Conservation (phyloP, 805 yeast species). For the Ogataea minuta region DNA sequence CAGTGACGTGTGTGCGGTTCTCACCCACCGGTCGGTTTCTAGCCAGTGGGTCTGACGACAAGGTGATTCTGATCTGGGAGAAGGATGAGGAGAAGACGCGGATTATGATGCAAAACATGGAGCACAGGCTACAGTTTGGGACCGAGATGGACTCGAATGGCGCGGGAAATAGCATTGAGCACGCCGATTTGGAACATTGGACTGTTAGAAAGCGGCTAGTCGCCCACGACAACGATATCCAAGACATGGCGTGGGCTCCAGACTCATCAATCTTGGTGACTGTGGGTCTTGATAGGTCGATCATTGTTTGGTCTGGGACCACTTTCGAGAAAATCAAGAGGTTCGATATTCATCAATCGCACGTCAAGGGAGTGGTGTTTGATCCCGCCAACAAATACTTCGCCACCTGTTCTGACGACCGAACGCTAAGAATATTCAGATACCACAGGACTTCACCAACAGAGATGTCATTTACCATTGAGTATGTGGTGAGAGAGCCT, state of each 20-base stretch:
- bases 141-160: constrained; percentile 11
- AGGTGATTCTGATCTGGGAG: constrained; percentile 90
- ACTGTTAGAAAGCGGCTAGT: constrained; percentile 86
- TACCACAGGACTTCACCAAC: constrained; percentile 66
- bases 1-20: constrained; percentile 89
- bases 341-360: constrained; percentile 90
- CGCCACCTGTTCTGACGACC: constrained; percentile 95
- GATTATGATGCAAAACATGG: constrained; percentile 31
- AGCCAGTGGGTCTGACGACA: constrained; percentile 95
- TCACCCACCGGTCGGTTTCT: constrained; percentile 89
- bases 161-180: constrained; percentile 50
- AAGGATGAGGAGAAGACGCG: constrained; percentile 69
- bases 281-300: constrained; percentile 91
- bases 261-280: constrained; percentile 87
- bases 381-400: constrained; percentile 98
- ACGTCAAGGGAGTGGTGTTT: constrained; percentile 94
- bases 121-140: constrained; percentile 22
- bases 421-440: constrained; percentile 84
- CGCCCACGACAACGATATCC: constrained; percentile 97
- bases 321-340: constrained; percentile 88
- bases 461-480: constrained; percentile 82
- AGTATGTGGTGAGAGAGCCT: constrained; percentile 78
- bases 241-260: constrained; percentile 98
- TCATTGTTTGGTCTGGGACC: constrained; percentile 89
- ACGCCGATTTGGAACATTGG: constrained; percentile 86